These are phyloP conservation scores for Zygosaccharomyces bailii DNA, from an alignment of 805 yeast species.

Conservation along the genomic window DNA sequence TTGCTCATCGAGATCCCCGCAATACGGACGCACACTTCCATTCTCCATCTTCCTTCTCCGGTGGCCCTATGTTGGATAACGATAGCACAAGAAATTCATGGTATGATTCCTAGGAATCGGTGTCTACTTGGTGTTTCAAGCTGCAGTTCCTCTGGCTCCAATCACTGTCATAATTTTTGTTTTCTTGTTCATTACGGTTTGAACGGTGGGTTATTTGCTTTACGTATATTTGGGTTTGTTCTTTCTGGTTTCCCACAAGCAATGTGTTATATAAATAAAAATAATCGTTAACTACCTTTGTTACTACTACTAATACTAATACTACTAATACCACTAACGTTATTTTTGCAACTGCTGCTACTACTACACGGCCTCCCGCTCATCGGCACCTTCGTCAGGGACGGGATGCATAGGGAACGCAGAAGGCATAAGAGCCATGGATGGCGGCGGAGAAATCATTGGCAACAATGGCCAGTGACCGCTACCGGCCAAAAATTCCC, in stretches of 20 bases:
- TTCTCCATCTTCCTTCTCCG: not conserved
- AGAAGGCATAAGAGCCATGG: not conserved
- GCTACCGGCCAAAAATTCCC: slow-evolving; percentile 8
- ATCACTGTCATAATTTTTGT: not conserved
- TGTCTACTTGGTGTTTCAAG: not conserved
- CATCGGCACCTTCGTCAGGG: not conserved
- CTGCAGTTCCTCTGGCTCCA: not conserved
- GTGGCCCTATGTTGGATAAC: not conserved
- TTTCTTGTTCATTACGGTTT: not conserved
- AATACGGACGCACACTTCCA: not conserved
- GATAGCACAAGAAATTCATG: not conserved
- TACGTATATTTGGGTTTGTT: slow-evolving; percentile 3
- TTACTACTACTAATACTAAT: not conserved
- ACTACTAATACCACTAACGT: not conserved
- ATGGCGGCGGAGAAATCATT: slow-evolving; percentile 9
- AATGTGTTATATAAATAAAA: slow-evolving; percentile 1
- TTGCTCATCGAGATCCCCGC: not conserved
- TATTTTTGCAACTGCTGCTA: too few relatives aligned
- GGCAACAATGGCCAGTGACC: slow-evolving; percentile 11
- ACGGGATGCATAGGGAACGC: not conserved
- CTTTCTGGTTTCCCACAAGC: not conserved
- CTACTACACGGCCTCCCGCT: not conserved
- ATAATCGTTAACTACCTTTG: not conserved
- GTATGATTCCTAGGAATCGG: not conserved
- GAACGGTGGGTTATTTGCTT: slow-evolving; percentile 1